Evolutionary conservation across 352 stramenopile genomes (phyloP), one percentile per base, ranked within the genome.

Genomic region (Globisporangium uncinulatum): DNA sequence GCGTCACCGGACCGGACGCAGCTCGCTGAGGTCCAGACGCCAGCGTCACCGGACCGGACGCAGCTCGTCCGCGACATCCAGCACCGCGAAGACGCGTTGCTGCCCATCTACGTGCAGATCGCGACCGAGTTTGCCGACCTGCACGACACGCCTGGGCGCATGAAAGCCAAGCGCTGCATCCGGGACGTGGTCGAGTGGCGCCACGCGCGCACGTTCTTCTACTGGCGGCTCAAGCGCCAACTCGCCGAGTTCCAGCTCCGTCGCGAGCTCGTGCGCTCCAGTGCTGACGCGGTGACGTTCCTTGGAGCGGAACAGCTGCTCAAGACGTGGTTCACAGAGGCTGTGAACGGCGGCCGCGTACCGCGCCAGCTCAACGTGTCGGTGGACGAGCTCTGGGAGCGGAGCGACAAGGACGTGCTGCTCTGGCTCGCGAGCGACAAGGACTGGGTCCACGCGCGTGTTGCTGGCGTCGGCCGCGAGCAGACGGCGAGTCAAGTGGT

Each of bases 81-180:
- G 59, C 67, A 71, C 20, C 82, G 97, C 58, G 97, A 99, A 73
- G 76, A 96, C 51, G 72, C 85, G 51, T 73, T 99, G 20, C 69
- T 99, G 62, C 97, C 96, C 34, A 93, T 99, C 31, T 99, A 99
- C 67, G 79, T 98, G 20, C 95, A 99, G 79, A 94, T 99, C 63
- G 90, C 97, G 32, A 98, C 98, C 29, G 94, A 99, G 73, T 99
- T 99, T 72, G 98, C 96, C 32, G 98, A 99, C 69, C 81, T 99
- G 37, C 98, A 99, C 79, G 98, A 99, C 73, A 99, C 96, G 50
- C 97, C 98, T 36, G 98, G 97, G n/a, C 88, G 98, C 55, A 99
- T 99, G 98, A 96, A 98, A 74, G 96, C 97, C 43, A 98, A 99
- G 71, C 91, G 91, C 62, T 98, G 98, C 45, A 99, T 99, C 79